A percentile compares a stretch with the other conserved stretches of the same genome.
These are phyloP conservation scores for Kurtzmaniella quercitrusa DNA, from an alignment of 1,139 yeast species.

Conservation along the genomic window DNA sequence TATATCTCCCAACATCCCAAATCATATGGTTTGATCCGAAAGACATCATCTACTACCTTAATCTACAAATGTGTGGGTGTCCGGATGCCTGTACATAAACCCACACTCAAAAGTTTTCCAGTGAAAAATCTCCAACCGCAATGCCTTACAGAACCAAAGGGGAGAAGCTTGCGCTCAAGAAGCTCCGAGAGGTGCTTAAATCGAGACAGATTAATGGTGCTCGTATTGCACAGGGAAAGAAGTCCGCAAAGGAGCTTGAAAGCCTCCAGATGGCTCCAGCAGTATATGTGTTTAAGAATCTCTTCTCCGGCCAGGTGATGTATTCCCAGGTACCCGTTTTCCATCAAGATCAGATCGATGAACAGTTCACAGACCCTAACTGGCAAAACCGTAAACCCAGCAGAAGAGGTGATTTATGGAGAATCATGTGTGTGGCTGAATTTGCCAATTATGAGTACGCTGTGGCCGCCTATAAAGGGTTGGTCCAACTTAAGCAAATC, in stretches of 20 bases:
- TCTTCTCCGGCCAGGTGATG: constrained; percentile 84
- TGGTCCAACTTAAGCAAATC: constrained; percentile 67
- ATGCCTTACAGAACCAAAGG: constrained; percentile 22
- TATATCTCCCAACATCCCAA: too few relatives aligned
- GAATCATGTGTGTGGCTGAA: constrained; percentile 83
- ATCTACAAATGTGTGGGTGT: not conserved
- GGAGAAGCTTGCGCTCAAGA: constrained; percentile 49
- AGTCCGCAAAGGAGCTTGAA: constrained; percentile 28
- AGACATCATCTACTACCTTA: not conserved
- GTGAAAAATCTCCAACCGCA: not conserved
- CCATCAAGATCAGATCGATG: constrained; percentile 67
- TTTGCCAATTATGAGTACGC: constrained; percentile 64
- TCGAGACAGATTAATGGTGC: constrained; percentile 43
- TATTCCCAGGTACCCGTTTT: constrained; percentile 81
- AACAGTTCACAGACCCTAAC: constrained; percentile 72
- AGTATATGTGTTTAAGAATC: constrained; percentile 75
- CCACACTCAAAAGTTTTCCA: not conserved
- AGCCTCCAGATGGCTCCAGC: constrained; percentile 62
- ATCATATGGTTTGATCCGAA: too few relatives aligned
- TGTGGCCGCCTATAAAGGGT: constrained; percentile 67
- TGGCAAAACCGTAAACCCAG: constrained; percentile 85
- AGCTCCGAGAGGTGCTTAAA: constrained; percentile 45
- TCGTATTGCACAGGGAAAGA: constrained; percentile 40
- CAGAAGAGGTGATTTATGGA: constrained; percentile 84
- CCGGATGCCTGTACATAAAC: constrained; percentile 1